Percentiles rank a stretch among this genome's conserved stretches.
Conservation (phyloP, 176 grass and related monocot genomes). For the Oryza glaberrima region DNA sequence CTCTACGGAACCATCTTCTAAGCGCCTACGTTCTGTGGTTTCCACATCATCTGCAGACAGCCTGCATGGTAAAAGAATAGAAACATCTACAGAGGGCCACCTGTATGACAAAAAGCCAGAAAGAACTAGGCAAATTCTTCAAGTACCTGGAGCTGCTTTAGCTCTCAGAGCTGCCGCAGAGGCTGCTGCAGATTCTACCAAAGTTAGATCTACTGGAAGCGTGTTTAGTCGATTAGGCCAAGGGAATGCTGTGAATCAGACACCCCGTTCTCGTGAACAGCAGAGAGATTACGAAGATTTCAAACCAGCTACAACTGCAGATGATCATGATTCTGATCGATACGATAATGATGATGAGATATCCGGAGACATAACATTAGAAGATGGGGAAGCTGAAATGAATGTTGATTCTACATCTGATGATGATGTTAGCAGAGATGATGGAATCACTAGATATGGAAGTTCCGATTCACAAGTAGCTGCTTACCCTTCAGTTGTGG, state of each 20-base stretch:
- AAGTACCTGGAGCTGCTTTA: conserved; percentile 67
- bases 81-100: conserved; percentile 38
- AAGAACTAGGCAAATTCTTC: conserved; percentile 59
- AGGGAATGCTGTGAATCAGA: conserved; percentile 43
- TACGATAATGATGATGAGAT: conserved; percentile 52
- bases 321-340: conserved; percentile 51
- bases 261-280: conserved; percentile 47
- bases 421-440: conserved; percentile 55
- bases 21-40: conserved; percentile 78
- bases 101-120: conserved; percentile 49
- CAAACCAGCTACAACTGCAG: conserved; percentile 35
- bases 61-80: conserved; percentile 32
- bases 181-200: conserved; percentile 75
- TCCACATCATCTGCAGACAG: conserved; percentile 61
- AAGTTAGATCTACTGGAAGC: conserved; percentile 71
- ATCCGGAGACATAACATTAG: conserved; percentile 48
- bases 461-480: conserved; percentile 44
- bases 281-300: conserved; percentile 48
- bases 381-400: conserved; percentile 50
- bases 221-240: conserved; percentile 87
- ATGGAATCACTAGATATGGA: conserved; percentile 41
- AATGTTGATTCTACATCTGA: conserved; percentile 56
- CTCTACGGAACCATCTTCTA: conserved; percentile 62
- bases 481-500: conserved; percentile 26
- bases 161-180: conserved; percentile 76